These are phyloP conservation scores for Populus nigra DNA, from an alignment of 345 rosid species.

Conservation along the genomic window DNA sequence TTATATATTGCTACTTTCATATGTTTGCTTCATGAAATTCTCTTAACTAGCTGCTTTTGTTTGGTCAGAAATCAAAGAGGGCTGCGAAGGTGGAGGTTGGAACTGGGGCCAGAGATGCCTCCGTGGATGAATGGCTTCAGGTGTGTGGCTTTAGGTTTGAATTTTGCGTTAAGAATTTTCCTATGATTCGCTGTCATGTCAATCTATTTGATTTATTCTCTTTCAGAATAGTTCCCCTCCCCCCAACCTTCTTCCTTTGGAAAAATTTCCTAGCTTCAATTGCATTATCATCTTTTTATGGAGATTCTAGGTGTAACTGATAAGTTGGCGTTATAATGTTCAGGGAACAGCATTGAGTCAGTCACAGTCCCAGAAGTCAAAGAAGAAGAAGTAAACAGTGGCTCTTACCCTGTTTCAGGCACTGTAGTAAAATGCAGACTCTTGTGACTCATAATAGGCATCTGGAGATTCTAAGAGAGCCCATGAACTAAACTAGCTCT, in stretches of 20 bases:
- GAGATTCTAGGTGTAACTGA: neutral
- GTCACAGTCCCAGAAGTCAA: conserved; percentile 55
- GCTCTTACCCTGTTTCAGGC: conserved; percentile 1
- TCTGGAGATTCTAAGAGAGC: conserved; percentile 20
- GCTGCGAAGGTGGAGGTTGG: conserved; percentile 86
- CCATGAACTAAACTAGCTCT: conserved; percentile 20
- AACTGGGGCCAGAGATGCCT: conserved; percentile 61
- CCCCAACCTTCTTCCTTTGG: no score
- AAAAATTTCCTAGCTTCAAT: neutral
- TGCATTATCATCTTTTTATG: neutral
- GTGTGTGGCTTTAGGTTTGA: conserved; percentile 29
- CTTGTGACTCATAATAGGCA: conserved; percentile 37
- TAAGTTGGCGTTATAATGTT: neutral
- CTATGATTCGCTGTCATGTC: neutral
- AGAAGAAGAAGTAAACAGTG: conserved; percentile 69
- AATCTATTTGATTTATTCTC: neutral
- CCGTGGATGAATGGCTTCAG: conserved; percentile 96
- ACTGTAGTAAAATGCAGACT: conserved; percentile 16
- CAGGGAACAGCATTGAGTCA: conserved; percentile 76
- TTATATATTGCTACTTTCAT: neutral
- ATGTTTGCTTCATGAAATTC: neutral
- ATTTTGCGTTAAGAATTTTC: neutral
- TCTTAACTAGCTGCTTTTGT: neutral
- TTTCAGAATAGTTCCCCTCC: neutral
- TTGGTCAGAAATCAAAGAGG: conserved; percentile 69